Evolutionary conservation across 257 asterid genomes (phyloP).

Genomic region (Jaltomata sinuosa): DNA sequence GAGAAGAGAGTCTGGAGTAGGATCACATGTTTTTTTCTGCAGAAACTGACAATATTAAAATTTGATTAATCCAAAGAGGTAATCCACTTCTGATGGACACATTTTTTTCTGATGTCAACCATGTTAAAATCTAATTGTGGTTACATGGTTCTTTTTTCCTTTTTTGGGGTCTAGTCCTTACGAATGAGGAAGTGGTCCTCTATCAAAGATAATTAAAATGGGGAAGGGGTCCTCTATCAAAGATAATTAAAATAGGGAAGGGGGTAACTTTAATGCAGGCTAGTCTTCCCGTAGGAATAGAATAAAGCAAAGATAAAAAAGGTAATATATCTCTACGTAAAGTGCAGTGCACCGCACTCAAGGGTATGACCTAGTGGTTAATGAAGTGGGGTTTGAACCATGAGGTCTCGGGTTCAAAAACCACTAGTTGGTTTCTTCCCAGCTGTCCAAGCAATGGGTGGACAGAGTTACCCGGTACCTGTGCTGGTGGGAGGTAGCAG

Average conservation of each 20-base stretch:
- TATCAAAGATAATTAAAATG: background rate
- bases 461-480: background rate
- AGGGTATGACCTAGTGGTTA: background rate
- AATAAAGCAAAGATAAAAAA: background rate
- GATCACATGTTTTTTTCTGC: background rate
- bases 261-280: background rate
- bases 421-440: background rate
- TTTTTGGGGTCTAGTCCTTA: background rate
- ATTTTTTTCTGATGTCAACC: background rate
- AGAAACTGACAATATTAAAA: background rate
- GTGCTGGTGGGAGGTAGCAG: background rate
- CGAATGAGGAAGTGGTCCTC: background rate
- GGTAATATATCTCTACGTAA: background rate
- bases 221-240: background rate
- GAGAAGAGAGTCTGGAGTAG: background rate
- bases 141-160: background rate
- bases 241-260: background rate
- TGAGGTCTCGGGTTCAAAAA: background rate
- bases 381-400: background rate
- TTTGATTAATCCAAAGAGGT: background rate
- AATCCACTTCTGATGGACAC: background rate
- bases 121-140: background rate
- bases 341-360: background rate
- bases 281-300: background rate
- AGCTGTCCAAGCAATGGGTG: background rate